Conservation (phyloP, 768 basidiomycete species). For the Mycena floridula region DNA sequence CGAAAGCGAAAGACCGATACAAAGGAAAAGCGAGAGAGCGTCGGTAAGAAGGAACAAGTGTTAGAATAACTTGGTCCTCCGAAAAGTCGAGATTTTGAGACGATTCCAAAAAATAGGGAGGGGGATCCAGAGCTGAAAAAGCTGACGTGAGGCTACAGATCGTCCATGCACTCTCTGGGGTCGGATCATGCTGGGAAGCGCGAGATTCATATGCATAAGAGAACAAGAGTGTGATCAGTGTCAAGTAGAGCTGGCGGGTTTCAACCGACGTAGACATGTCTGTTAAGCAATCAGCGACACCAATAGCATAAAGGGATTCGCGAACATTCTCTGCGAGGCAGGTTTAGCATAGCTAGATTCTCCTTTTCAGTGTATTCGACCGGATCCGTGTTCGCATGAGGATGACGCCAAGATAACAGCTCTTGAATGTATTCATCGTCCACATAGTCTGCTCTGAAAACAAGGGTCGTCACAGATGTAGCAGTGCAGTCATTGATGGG, state of each 20-base stretch:
- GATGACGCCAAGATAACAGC: slow-evolving; percentile 61
- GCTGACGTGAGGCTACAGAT: slow-evolving; percentile 64
- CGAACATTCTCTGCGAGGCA: slow-evolving; percentile 47
- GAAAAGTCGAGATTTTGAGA: slow-evolving; percentile 9
- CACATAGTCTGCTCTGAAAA: slow-evolving; percentile 70
- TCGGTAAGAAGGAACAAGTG: slow-evolving; percentile 61
- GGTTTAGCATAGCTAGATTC: slow-evolving; percentile 55
- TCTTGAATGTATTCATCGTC: slow-evolving; percentile 75
- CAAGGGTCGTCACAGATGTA: slow-evolving; percentile 1
- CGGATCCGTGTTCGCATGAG: slow-evolving; percentile 29
- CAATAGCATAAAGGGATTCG: background rate
- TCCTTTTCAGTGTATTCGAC: slow-evolving; percentile 68
- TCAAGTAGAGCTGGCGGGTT: slow-evolving; percentile 59
- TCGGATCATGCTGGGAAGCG: slow-evolving; percentile 74
- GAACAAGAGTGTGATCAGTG: slow-evolving; percentile 66
- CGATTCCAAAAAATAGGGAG: slow-evolving; percentile 33
- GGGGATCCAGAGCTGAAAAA: slow-evolving; percentile 79
- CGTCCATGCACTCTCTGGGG: slow-evolving; percentile 87
- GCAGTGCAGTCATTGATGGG: background rate
- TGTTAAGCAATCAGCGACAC: slow-evolving; percentile 19
- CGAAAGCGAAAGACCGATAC: slow-evolving; percentile 70
- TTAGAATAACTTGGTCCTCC: slow-evolving; percentile 38
- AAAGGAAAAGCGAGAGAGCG: slow-evolving; percentile 73
- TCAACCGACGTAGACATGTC: slow-evolving; percentile 56
- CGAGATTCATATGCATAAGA: slow-evolving; percentile 79